phyloP scores from a whole-genome alignment of 2,329 filamentous ascomycete species.

The Fusarium sambucinum region DNA sequence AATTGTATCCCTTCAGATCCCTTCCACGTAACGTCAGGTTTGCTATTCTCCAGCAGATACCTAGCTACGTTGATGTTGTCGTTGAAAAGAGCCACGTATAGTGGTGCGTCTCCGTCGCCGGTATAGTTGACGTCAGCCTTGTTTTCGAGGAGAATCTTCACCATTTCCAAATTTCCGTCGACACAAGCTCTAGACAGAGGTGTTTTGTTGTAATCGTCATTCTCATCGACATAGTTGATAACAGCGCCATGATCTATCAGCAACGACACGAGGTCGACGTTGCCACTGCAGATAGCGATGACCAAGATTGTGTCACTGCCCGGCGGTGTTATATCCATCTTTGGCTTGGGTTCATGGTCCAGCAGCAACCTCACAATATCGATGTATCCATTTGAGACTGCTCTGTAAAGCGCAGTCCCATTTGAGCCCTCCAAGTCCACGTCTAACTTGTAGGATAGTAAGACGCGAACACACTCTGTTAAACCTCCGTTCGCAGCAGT shows the following conservation, averaged over 20 bases:
- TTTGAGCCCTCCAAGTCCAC: too few relatives aligned
- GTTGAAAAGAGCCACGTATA: not conserved
- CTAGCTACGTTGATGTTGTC: rapidly evolving
- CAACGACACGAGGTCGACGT: not conserved
- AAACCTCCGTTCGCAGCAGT: too few relatives aligned
- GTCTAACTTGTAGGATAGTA: too few relatives aligned
- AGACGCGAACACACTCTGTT: too few relatives aligned
- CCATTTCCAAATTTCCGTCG: not conserved
- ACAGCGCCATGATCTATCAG: not conserved
- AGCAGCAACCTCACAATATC: too few relatives aligned
- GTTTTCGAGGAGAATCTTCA: not conserved
- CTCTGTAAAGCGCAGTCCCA: too few relatives aligned
- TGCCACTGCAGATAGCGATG: too few relatives aligned
- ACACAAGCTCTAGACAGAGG: not conserved
- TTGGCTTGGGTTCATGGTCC: too few relatives aligned
- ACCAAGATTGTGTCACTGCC: too few relatives aligned
- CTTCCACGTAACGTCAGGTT: not conserved
- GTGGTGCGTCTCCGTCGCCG: not conserved
- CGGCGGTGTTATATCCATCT: too few relatives aligned
- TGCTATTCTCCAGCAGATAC: not conserved
- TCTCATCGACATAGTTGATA: not conserved
- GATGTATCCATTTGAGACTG: too few relatives aligned
- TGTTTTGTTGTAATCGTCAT: not conserved
- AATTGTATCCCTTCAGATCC: not conserved
- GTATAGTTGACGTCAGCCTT: not conserved